Evolutionary conservation across 306 rosid species (phyloP).

Genomic region (Castanopsis chinensis): DNA sequence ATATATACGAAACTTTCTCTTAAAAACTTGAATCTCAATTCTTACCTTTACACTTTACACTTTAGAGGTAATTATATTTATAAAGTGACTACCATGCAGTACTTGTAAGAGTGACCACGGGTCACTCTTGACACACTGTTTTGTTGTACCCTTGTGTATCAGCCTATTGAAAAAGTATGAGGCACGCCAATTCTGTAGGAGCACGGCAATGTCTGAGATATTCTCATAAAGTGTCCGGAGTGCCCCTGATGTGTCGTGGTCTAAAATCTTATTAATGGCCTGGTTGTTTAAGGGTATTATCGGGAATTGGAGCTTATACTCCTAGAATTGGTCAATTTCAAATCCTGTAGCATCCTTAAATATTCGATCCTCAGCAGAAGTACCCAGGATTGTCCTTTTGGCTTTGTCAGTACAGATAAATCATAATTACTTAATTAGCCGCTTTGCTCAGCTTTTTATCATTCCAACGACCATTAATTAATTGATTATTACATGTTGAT

Average conservation of each 20-base stretch:
- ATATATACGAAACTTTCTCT: too few species aligned
- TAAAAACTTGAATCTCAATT: too few species aligned
- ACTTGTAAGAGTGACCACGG: too few species aligned
- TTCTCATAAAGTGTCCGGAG: conserved; percentile 65
- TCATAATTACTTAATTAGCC: not conserved
- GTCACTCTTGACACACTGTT: too few species aligned
- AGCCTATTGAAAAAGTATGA: conserved; percentile 18
- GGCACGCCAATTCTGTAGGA: conserved; percentile 37
- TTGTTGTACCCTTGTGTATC: not conserved
- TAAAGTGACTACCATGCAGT: too few species aligned
- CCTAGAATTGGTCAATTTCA: conserved; percentile 45
- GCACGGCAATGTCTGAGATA: conserved; percentile 29
- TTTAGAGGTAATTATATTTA: too few species aligned
- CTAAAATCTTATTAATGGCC: conserved; percentile 22
- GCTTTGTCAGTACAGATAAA: conserved; percentile 17
- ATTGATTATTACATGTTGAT: not conserved
- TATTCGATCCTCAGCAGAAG: conserved; percentile 31
- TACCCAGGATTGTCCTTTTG: conserved; percentile 46
- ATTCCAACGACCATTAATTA: not conserved
- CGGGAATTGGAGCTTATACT: conserved; percentile 61
- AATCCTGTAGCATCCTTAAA: conserved; percentile 53
- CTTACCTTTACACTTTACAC: too few species aligned
- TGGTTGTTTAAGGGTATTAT: conserved; percentile 47
- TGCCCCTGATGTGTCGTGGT: conserved; percentile 59
- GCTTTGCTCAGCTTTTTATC: not conserved